These are phyloP conservation scores for Coniferiporia sulphurascens DNA, from an alignment of 1,284 basidiomycete species.

Conservation along the genomic window DNA sequence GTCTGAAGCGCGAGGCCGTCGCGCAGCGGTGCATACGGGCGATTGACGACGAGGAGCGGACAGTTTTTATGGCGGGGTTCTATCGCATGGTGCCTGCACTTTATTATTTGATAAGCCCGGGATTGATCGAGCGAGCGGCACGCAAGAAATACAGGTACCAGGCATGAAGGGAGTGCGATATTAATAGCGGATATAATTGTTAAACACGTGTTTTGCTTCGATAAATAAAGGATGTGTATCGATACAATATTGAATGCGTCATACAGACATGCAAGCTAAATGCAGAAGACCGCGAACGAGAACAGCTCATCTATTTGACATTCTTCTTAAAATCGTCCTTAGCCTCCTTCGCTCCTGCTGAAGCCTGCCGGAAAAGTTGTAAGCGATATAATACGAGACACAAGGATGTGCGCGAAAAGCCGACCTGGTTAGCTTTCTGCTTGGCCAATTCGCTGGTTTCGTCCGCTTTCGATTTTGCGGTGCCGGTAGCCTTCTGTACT, in stretches of 20 bases:
- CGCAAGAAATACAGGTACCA: slow-evolving; percentile 37
- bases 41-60: slow-evolving; percentile 50
- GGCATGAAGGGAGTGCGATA: not conserved
- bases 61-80: slow-evolving; percentile 49
- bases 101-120: slow-evolving; percentile 57
- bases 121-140: slow-evolving; percentile 50
- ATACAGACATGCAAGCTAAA: not conserved
- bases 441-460: slow-evolving; percentile 24
- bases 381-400: not conserved
- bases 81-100: slow-evolving; percentile 39
- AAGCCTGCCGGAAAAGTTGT: slow-evolving; percentile 31
- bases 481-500: slow-evolving; percentile 43
- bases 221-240: not conserved
- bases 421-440: slow-evolving; percentile 40
- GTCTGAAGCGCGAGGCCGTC: slow-evolving; percentile 51
- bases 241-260: not conserved
- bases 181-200: not conserved
- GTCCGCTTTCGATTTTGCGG: slow-evolving; percentile 34
- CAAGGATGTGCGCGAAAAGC: slow-evolving; percentile 12
- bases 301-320: slow-evolving; percentile 32
- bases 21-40: slow-evolving; percentile 53
- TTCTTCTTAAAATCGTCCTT: slow-evolving; percentile 45
- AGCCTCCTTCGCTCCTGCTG: slow-evolving; percentile 37
- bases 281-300: not conserved
- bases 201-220: not conserved